A percentile compares a stretch with the other conserved stretches of the same genome.
These are phyloP conservation scores for Halocafeteria seosinensis DNA, from an alignment of 108 stramenopile species.

Conservation along the genomic window DNA sequence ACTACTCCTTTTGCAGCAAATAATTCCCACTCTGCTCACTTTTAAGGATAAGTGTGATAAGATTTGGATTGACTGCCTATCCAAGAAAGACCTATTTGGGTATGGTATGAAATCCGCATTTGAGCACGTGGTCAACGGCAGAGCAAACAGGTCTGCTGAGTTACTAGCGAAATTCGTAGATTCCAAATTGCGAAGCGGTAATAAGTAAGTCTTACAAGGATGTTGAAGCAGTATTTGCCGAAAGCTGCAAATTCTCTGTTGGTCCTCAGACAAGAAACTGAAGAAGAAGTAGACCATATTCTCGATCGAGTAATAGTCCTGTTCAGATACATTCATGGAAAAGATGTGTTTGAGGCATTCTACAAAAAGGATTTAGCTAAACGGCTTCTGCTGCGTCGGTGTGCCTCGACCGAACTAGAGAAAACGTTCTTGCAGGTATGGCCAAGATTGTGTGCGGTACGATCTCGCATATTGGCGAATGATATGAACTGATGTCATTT, in stretches of 20 bases:
- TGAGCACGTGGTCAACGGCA: conserved; percentile 56
- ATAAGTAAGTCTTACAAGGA: no score
- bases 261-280: no score
- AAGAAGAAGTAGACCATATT: conserved; percentile 10
- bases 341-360: conserved; percentile 93
- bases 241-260: no score
- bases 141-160: not conserved
- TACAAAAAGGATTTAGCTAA: conserved; percentile 83
- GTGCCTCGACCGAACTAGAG: conserved; percentile 65
- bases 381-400: conserved; percentile 65
- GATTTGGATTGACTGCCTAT: conserved; percentile 39
- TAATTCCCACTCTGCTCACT: conserved; percentile 43
- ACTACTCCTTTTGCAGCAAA: no score
- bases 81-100: conserved; percentile 44
- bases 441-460: no score
- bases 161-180: conserved; percentile 26
- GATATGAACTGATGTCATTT: no score
- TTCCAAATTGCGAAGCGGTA: conserved; percentile 28
- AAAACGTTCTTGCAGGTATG: conserved; percentile 63
- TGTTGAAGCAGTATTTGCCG: no score
- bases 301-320: conserved; percentile 46
- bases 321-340: conserved; percentile 68
- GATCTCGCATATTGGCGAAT: no score
- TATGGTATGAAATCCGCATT: conserved; percentile 54
- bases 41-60: conserved; percentile 43